A percentile compares a stretch with the other conserved stretches of the same genome.
These are phyloP conservation scores for Urostyla sp. DNA, from an alignment of 73 alveolate genomes.

Conservation along the genomic window DNA sequence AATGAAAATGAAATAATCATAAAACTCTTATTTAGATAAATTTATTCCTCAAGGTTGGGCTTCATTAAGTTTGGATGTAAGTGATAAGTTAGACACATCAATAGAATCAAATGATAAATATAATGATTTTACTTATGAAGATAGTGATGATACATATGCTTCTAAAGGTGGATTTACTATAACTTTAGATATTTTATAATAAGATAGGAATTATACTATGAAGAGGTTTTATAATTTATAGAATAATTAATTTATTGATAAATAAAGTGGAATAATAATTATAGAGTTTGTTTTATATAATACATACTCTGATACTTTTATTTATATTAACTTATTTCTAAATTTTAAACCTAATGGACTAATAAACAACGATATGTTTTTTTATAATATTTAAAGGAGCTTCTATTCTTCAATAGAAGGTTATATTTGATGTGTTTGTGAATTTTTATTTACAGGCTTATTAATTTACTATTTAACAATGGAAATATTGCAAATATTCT, in stretches of 20 bases:
- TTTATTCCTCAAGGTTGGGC: constrained; percentile 46
- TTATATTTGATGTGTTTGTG: constrained; percentile 29
- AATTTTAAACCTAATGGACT: constrained; percentile 49
- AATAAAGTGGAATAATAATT: constrained; percentile 21
- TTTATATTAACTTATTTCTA: not conserved
- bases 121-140: constrained; percentile 44
- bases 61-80: constrained; percentile 26
- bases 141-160: not conserved
- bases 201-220: not conserved
- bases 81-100: not conserved
- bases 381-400: constrained; percentile 21
- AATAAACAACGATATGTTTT: not conserved
- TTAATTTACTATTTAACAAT: constrained; percentile 40
- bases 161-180: constrained; percentile 44
- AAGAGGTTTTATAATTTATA: not conserved
- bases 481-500: constrained; percentile 27
- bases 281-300: constrained; percentile 53
- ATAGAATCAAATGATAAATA: constrained; percentile 25
- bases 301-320: constrained; percentile 35
- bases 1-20: constrained; percentile 31
- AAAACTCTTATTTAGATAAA: constrained; percentile 38
- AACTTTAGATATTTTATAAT: not conserved
- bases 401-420: constrained; percentile 22
- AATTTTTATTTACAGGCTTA: constrained; percentile 30
- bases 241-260: constrained; percentile 28